Conservation (phyloP, 371 early-diverging fungal species). For the Haplosporangium sp. region DNA sequence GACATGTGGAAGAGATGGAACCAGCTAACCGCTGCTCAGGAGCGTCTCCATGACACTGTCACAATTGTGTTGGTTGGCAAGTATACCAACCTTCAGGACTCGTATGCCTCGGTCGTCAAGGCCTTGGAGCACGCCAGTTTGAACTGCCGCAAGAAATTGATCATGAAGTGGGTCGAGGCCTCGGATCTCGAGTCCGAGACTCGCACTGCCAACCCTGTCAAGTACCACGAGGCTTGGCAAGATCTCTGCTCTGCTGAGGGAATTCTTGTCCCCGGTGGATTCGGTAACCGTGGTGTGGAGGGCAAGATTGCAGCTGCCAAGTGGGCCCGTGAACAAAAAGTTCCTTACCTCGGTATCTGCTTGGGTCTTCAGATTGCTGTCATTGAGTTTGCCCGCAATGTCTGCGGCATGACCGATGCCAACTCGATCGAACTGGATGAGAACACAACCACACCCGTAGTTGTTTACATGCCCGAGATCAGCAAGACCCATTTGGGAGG, state of each 20-base stretch:
- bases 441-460: slow-evolving; percentile 77
- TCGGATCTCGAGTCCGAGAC: slow-evolving; percentile 85
- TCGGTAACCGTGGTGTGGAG: slow-evolving; percentile 97
- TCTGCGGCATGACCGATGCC: slow-evolving; percentile 87
- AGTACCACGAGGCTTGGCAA: slow-evolving; percentile 96
- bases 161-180: slow-evolving; percentile 96
- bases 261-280: slow-evolving; percentile 99
- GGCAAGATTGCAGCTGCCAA: slow-evolving; percentile 97
- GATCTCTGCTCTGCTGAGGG: slow-evolving; percentile 90
- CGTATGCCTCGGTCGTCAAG: slow-evolving; percentile 97
- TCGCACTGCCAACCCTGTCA: slow-evolving; percentile 81
- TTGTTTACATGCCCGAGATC: slow-evolving; percentile 98
- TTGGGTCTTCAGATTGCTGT: slow-evolving; percentile 98
- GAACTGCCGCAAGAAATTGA: slow-evolving; percentile 83
- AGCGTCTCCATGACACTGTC: slow-evolving; percentile 86
- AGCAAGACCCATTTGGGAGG: slow-evolving; percentile 96
- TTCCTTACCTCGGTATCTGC: slow-evolving; percentile 99
- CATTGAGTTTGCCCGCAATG: slow-evolving; percentile 98
- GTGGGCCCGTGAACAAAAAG: slow-evolving; percentile 98
- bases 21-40: slow-evolving; percentile 79
- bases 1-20: slow-evolving; percentile 86
- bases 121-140: slow-evolving; percentile 95
- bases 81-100: slow-evolving; percentile 95
- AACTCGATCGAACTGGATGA: slow-evolving; percentile 90
- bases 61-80: slow-evolving; percentile 97